Evolutionary conservation across 257 asterid genomes (phyloP), one percentile per base, ranked within the genome.

Genomic region (Salvia miltiorrhiza): DNA sequence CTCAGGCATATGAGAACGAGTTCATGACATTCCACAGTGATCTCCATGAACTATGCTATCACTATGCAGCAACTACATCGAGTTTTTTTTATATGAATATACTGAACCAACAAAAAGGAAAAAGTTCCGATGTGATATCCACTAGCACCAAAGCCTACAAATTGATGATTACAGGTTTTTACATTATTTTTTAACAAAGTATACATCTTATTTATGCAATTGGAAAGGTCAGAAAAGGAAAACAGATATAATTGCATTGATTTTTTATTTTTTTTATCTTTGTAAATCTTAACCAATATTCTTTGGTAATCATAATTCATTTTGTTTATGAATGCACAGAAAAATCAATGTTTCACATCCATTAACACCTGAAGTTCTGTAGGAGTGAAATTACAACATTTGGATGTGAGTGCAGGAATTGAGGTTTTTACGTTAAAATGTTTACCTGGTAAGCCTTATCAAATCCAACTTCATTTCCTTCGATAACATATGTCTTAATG

Each of bases 391-490:
- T n/a, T n/a, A n/a, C 40, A 11, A 20, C 41, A 54, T 3, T 30
- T 7, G 16, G 14, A 45, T 57, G 48, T 9, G 17, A 45, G 72
- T 37, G 48, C 33, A 45, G 21, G 56, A 57, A 52, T 53, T 32
- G 41, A 10, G 30, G 44, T 53, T 30, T 24, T 21, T 14, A 20
- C 5, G 6, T 37, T 28, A 64, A 47, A 57, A 58, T 33, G 23
- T 4, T 68, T 82, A 90, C 98, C 96, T 88, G 79, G 82, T 88
- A 93, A 57, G 90, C 90, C 71, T 78, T 83, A 84, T 87, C 94
- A 52, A 83, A 84, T 24, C 98, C 97, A 79, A 61, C 70, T 73
- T 88, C 92, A 69, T 84, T 80, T 75, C 96, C 98, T 85, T 90
- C 97, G 56, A 93, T 53, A 63, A 82, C 81, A 64, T 73, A 73